Base-by-base conservation (phyloP, 805 yeast genomes). In the Saccharomyces paradoxus region DNA sequence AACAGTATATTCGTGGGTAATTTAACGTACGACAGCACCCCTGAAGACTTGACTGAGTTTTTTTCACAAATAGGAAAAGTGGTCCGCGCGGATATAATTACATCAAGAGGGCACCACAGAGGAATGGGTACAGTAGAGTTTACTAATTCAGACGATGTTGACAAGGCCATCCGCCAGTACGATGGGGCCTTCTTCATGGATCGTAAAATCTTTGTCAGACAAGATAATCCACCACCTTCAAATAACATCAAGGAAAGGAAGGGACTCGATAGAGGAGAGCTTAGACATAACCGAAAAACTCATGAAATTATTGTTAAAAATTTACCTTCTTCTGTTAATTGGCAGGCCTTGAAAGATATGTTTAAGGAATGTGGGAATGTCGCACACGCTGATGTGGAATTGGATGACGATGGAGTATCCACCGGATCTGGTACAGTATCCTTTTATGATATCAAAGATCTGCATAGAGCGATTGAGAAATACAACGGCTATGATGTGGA, bases 41-140 rank as follows among this genome's bases (percentile, higher is more conserved):
- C 87, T 61, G 71, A 74, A 50, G 84, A 84, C 41, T 73, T 87
- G 52, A 81, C 80, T 64, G 83, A 76, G 17, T 75, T 79, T 58
- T 87, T 87, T 69, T 71, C 75, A n/a, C 71, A 70, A 28, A 78
- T 79, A 44, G 90, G 90, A 48, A 79, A 77, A 29, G 86, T 90
- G 53, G 77, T 84, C 22, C 80, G 88, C 59, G 96, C 96, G 2
- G 97, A 90, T 68, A 84, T 91, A 52, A 85, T 89, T 48, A 83
- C 84, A 2, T 78, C 81, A 57, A 81, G 84, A 61, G 95, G 95
- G 54, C 86, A 86, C 64, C 85, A 89, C 65, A 78, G 92, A 72
- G 96, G 96, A 58, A 86, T 86, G 92, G 92, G 91, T 46, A 88
- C 96, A 26, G 96, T 90, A 46, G 97, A 90, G 70, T 91, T 85